Evolutionary conservation across 257 asterid species (phyloP).

Genomic region (Solanum lycopersicoides): DNA sequence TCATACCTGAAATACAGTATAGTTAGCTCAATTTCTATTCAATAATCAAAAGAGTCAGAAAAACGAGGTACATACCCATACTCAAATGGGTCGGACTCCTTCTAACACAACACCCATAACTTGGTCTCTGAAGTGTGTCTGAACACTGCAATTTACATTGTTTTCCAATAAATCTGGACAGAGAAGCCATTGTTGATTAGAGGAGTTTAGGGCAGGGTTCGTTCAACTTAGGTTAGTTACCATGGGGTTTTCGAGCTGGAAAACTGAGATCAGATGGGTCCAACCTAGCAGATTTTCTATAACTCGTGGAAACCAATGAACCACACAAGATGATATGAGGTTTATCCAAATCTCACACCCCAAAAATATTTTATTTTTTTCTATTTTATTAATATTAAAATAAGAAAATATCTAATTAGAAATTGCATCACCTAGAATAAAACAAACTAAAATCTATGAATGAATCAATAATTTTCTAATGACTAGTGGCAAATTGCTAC

Average conservation of each 20-base stretch:
- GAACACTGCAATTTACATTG: slow-evolving; percentile 15
- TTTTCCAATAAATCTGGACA: slow-evolving; percentile 25
- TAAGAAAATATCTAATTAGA: background rate
- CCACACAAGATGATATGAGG: slow-evolving; percentile 1
- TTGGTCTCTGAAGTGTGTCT: slow-evolving; percentile 7
- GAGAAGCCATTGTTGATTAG: slow-evolving; percentile 21
- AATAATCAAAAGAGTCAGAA: background rate
- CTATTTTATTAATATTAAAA: no score
- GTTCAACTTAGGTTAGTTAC: background rate
- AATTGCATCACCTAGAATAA: background rate
- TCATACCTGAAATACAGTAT: slow-evolving; percentile 10
- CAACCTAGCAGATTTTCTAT: background rate
- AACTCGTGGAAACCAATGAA: slow-evolving; percentile 18
- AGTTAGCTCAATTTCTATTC: background rate
- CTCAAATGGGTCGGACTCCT: slow-evolving; percentile 10
- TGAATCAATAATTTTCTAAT: no score
- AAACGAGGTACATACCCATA: slow-evolving; percentile 13
- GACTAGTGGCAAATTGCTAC: background rate
- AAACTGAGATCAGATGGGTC: background rate
- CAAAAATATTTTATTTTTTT: background rate
- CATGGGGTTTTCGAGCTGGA: background rate
- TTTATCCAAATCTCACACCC: background rate
- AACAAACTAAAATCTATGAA: background rate
- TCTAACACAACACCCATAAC: slow-evolving; percentile 3
- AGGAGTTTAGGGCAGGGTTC: background rate